These are phyloP conservation scores for Fusarium stilboides DNA, from an alignment of 2,329 filamentous ascomycete genomes.

Conservation along the genomic window DNA sequence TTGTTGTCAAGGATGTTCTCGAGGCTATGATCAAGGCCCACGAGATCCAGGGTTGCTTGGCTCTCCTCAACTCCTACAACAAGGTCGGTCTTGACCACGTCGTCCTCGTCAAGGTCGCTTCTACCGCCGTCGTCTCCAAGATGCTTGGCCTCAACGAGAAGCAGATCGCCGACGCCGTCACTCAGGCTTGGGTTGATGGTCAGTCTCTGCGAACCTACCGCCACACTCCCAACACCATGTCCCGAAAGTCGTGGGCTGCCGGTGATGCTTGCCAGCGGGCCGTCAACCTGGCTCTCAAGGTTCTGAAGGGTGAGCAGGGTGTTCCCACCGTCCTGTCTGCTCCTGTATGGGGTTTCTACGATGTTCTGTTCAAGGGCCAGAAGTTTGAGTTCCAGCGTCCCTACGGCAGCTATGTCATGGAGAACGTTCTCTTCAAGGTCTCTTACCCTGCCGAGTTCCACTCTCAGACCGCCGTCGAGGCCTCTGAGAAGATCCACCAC, in stretches of 20 bases:
- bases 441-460: slow-evolving; percentile 99
- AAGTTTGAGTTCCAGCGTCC: slow-evolving; percentile 96
- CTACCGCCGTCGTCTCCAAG: slow-evolving; percentile 93
- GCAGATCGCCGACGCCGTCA: slow-evolving; percentile 95
- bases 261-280: slow-evolving; percentile 97
- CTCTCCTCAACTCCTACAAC: slow-evolving; percentile 98
- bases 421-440: slow-evolving; percentile 99
- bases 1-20: slow-evolving; percentile 91
- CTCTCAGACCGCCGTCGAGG: slow-evolving; percentile 98
- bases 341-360: slow-evolving; percentile 98
- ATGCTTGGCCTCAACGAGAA: slow-evolving; percentile 91
- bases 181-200: slow-evolving; percentile 97
- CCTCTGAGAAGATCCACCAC: slow-evolving; percentile 88
- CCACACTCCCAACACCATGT: slow-evolving; percentile 99
- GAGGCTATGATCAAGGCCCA: slow-evolving; percentile 99
- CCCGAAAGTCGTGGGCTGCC: slow-evolving; percentile 98
- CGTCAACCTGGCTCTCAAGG: slow-evolving; percentile 91
- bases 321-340: slow-evolving; percentile 94
- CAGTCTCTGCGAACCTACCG: slow-evolving; percentile 97
- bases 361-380: slow-evolving; percentile 96
- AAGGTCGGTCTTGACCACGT: slow-evolving; percentile 99
- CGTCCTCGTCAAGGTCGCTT: slow-evolving; percentile 97
- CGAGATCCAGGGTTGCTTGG: slow-evolving; percentile 97
- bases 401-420: slow-evolving; percentile 99
- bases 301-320: slow-evolving; percentile 90